Evolutionary conservation across 2,329 filamentous ascomycete species (phyloP).

Genomic region (Aspergillus alliaceus): DNA sequence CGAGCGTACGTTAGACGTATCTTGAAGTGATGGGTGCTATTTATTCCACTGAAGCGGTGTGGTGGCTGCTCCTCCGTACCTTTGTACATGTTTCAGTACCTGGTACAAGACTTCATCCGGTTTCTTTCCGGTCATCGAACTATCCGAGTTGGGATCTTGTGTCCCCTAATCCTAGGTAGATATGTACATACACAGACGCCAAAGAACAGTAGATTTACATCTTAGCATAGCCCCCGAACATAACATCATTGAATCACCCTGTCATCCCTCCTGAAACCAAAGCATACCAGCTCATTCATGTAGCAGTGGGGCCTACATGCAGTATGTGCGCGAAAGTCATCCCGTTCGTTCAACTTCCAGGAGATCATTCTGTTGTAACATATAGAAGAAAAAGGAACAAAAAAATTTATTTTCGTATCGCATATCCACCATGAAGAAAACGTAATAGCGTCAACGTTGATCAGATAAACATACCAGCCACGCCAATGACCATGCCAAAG

Average conservation of each 20-base stretch:
- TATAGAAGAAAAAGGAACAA: neutral
- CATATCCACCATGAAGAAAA: constrained; percentile 2
- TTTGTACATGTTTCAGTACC: neutral
- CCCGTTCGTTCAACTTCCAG: neutral
- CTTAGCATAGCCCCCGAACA: neutral
- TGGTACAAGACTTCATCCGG: no score
- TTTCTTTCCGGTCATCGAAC: neutral
- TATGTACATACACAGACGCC: neutral
- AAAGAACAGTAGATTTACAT: neutral
- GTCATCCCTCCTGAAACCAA: neutral
- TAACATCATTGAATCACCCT: constrained; percentile 3
- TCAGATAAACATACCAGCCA: constrained; percentile 47
- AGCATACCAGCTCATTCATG: neutral
- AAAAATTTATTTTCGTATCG: neutral
- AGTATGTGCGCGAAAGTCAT: neutral
- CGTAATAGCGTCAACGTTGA: neutral
- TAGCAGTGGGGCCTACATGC: neutral
- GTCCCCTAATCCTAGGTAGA: neutral
- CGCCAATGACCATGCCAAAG: constrained; percentile 45
- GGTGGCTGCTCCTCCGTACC: neutral
- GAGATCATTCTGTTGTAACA: neutral
- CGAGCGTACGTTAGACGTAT: neutral
- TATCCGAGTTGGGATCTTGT: neutral
- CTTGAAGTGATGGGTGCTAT: neutral
- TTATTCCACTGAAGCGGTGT: neutral